phyloP scores from a whole-genome alignment of 2,329 filamentous ascomycete species.

The Alternaria postmessia region DNA sequence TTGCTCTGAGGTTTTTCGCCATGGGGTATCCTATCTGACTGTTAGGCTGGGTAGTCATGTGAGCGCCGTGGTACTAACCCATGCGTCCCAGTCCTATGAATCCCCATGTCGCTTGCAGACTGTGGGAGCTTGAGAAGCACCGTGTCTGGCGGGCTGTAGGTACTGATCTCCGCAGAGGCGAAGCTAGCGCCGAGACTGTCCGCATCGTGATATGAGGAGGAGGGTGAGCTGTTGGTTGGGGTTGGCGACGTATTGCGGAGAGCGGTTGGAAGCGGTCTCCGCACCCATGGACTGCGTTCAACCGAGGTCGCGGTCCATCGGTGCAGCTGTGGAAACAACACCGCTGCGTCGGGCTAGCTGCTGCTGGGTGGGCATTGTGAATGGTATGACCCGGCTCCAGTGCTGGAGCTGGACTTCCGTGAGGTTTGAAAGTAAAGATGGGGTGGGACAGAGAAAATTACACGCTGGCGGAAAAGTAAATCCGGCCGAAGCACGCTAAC shows the following conservation, averaged over 20 bases:
- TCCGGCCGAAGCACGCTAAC: slow-evolving; percentile 21
- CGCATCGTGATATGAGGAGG: slow-evolving; percentile 34
- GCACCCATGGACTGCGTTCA: slow-evolving; percentile 37
- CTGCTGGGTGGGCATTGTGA: slow-evolving; percentile 13
- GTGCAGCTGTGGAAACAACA: slow-evolving; percentile 13
- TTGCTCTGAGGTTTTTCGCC: slow-evolving; percentile 74
- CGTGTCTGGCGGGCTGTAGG: slow-evolving; percentile 32
- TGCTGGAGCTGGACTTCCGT: slow-evolving; percentile 14
- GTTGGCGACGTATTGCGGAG: slow-evolving; percentile 28
- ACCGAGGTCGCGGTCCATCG: slow-evolving; percentile 43
- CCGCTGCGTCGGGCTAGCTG: slow-evolving; percentile 6
- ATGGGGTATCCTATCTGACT: slow-evolving; percentile 69
- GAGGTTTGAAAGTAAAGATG: slow-evolving; percentile 11
- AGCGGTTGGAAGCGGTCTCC: slow-evolving; percentile 45
- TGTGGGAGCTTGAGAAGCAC: slow-evolving; percentile 55
- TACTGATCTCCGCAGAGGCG: slow-evolving; percentile 36
- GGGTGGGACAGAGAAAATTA: slow-evolving; percentile 18
- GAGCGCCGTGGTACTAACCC: slow-evolving; percentile 50
- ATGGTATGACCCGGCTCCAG: background rate
- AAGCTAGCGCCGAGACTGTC: slow-evolving; percentile 37
- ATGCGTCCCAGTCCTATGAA: slow-evolving; percentile 61
- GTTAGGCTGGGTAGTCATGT: slow-evolving; percentile 34
- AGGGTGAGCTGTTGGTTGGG: slow-evolving; percentile 26
- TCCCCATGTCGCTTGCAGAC: slow-evolving; percentile 57
- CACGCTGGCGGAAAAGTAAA: slow-evolving; percentile 23